Base-by-base conservation (phyloP, 345 rosid species). In the Brassica cretica region DNA sequence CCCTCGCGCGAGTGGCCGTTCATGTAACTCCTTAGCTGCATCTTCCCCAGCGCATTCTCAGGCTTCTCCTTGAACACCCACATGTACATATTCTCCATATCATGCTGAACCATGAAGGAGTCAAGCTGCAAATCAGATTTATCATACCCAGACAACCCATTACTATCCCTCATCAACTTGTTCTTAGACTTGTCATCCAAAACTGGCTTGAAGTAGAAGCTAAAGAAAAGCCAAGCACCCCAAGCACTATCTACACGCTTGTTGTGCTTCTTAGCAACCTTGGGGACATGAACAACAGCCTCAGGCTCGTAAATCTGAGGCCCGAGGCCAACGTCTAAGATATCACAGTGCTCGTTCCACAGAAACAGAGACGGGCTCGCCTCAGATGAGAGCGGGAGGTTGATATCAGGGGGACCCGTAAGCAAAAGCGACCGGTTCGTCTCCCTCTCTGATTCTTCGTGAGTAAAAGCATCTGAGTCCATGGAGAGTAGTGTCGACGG, bases 171-270 rank as follows among this genome's bases (percentile, higher is more conserved):
- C 9, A 70, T 70, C 32, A 88, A 51, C 84, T 87, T 88, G 80
- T 46, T 33, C 80, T 90, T 90, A 6, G 89, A 84, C 82, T 88
- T 90, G 64, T 90, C 94, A 74, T 87, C 88, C 83, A 90, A 69
- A 79, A 88, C 94, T 68, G 94, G 94, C 72, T 87, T 88, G 78
- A 90, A 90, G 79, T 90, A 90, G 80, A 88, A 90, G 83, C 78
- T 85, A 49, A 90, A 90, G 84, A 90, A 90, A 81, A 90, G 84
- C 94, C 94, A 90, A 41, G 94, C 94, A 82, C 94, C 94, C 94
- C 94, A 90, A 49, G 89, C 76, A 49, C 87, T 88, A 66, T 90
- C 94, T 19, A 87, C 88, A 37, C 94, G 83, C 79, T 87, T 89
- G 71, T 82, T 79, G 64, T 87, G 88, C 79, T 90, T 90, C 83